These are phyloP conservation scores for Inosperma sp. DNA, from an alignment of 768 basidiomycete genomes.

Conservation along the genomic window DNA sequence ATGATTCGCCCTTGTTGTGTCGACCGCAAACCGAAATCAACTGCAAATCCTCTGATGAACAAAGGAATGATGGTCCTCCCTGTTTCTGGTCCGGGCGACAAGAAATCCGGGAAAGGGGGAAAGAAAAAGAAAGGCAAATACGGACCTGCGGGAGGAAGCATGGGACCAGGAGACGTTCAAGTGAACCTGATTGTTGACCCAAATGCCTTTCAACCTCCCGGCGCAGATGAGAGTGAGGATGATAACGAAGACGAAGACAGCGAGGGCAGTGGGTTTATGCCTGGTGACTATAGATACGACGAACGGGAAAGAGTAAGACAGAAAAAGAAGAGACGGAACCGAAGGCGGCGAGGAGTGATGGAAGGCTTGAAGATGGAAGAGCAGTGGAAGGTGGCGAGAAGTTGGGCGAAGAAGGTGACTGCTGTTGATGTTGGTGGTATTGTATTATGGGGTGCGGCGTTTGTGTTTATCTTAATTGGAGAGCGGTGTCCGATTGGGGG, in stretches of 20 bases:
- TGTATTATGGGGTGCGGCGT: conserved; percentile 53
- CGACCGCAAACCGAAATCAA: conserved; percentile 19
- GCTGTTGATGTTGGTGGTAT: conserved; percentile 45
- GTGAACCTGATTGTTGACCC: conserved; percentile 75
- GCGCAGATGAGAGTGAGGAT: conserved; percentile 36
- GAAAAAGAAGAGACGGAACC: conserved; percentile 35
- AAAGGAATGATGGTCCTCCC: conserved; percentile 63
- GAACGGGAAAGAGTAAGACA: conserved; percentile 21
- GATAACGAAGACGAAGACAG: conserved; percentile 36
- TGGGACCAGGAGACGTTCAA: conserved; percentile 49
- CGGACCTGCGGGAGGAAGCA: conserved; percentile 33
- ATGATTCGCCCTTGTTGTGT: conserved; percentile 56
- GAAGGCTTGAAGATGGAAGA: conserved; percentile 61
- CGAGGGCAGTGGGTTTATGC: conserved; percentile 31
- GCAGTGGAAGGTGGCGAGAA: conserved; percentile 54
- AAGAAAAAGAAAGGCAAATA: conserved; percentile 39
- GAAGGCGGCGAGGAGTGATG: conserved; percentile 49
- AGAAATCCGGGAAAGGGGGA: conserved; percentile 30
- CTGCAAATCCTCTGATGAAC: conserved; percentile 35
- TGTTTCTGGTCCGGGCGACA: conserved; percentile 39
- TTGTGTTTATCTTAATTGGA: conserved; percentile 57
- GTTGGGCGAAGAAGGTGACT: conserved; percentile 48
- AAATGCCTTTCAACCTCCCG: conserved; percentile 43
- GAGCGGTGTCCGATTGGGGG: conserved; percentile 59
- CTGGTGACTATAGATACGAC: conserved; percentile 31